phyloP scores from a whole-genome alignment of 2,329 filamentous ascomycete genomes.

The Calycina herbarum region DNA sequence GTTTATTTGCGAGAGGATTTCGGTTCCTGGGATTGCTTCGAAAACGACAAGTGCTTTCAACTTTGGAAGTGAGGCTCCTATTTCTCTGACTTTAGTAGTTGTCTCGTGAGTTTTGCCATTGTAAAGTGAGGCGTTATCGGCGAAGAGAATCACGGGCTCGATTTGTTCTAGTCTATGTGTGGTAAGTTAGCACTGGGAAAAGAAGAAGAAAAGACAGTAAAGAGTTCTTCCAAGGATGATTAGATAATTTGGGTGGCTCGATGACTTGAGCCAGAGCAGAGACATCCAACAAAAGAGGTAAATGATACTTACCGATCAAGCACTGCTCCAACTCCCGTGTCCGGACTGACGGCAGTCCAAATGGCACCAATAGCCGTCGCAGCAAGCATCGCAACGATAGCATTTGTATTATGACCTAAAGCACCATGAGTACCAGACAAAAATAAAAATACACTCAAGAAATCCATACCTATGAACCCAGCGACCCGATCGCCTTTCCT shows the following conservation, averaged over 20 bases:
- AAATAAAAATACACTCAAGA: too few species aligned
- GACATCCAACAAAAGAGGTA: not conserved
- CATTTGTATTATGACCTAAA: slow-evolving; percentile 79
- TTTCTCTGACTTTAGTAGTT: slow-evolving; percentile 74
- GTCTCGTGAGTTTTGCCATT: slow-evolving; percentile 89
- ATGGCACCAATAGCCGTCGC: slow-evolving; percentile 80
- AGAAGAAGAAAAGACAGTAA: too few species aligned
- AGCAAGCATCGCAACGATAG: slow-evolving; percentile 84
- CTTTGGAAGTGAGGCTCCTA: slow-evolving; percentile 62
- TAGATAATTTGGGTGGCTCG: not conserved
- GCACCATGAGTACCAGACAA: not conserved
- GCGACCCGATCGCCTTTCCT: slow-evolving; percentile 56
- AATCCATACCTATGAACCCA: slow-evolving; percentile 58
- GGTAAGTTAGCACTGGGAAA: not conserved
- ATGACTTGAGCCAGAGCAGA: not conserved
- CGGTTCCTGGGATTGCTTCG: slow-evolving; percentile 54
- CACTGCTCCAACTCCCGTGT: slow-evolving; percentile 88
- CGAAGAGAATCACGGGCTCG: slow-evolving; percentile 77
- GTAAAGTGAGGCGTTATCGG: slow-evolving; percentile 85
- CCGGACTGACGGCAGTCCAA: slow-evolving; percentile 91
- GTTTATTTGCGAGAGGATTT: slow-evolving; percentile 38
- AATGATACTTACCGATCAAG: slow-evolving; percentile 60
- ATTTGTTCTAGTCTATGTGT: slow-evolving; percentile 67
- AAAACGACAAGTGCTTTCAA: slow-evolving; percentile 75
- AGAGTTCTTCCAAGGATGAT: not conserved